These are phyloP conservation scores for Artemisia argyi DNA, from an alignment of 129 eudicot genomes.

Conservation along the genomic window DNA sequence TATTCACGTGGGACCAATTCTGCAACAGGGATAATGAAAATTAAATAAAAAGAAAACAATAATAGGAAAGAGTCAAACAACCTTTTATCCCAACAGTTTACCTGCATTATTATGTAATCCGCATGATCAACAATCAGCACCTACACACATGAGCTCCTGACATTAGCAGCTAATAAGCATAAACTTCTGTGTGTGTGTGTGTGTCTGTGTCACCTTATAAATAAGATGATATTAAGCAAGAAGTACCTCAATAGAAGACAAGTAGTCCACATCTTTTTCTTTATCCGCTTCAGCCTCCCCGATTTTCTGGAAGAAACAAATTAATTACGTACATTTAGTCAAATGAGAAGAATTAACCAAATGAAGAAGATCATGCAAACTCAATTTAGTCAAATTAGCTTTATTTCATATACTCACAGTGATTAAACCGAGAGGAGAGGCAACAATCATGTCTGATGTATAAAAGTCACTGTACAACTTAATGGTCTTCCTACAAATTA, in stretches of 20 bases:
- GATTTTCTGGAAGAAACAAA: constrained; percentile 60
- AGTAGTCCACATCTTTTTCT: constrained; percentile 89
- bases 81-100: constrained; percentile 18
- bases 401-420: constrained; percentile 47
- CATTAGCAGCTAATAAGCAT: constrained; percentile 12
- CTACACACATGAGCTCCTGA: constrained; percentile 43
- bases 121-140: constrained; percentile 90
- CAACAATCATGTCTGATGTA: constrained; percentile 84
- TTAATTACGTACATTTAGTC: constrained; percentile 15
- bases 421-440: constrained; percentile 89
- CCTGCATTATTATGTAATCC: constrained; percentile 96
- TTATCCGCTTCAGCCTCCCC: constrained; percentile 78
- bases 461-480: constrained; percentile 82
- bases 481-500: constrained; percentile 68
- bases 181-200: background rate
- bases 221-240: background rate
- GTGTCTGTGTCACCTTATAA: constrained; percentile 12
- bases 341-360: background rate
- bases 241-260: constrained; percentile 87
- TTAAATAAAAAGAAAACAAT: background rate
- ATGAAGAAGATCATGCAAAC: no score
- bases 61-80: background rate
- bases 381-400: background rate
- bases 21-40: constrained; percentile 31
- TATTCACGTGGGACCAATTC: constrained; percentile 90